Evolutionary conservation across 306 rosid genomes (phyloP).

Genomic region (Bauhinia variegata): DNA sequence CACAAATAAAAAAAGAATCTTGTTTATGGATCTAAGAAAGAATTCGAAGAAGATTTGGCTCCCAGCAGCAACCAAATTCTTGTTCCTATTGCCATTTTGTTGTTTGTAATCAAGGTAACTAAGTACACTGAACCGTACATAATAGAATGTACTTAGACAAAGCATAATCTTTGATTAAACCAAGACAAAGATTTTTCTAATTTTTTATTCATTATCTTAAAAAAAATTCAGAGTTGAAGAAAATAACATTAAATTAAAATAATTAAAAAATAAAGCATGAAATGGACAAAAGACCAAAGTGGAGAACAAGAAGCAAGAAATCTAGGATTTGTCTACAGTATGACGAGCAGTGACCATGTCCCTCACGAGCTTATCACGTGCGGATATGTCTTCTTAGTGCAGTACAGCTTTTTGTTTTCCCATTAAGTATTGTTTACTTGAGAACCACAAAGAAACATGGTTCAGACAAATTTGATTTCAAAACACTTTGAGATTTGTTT

Average conservation of each 20-base stretch:
- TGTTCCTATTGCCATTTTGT: conserved; percentile 22
- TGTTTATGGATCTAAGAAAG: too few species aligned
- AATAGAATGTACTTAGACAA: conserved; percentile 28
- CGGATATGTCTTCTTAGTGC: conserved; percentile 49
- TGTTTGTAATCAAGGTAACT: conserved; percentile 35
- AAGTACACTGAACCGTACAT: conserved; percentile 59
- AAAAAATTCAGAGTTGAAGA: neutral
- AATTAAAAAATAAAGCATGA: conserved; percentile 21
- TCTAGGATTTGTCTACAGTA: conserved; percentile 47
- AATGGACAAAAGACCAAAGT: conserved; percentile 41
- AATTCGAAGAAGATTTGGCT: too few species aligned
- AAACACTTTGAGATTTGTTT: conserved; percentile 32
- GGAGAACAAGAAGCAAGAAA: conserved; percentile 50
- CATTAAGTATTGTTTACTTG: conserved; percentile 29
- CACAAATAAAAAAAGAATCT: too few species aligned
- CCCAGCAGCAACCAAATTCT: conserved; percentile 1
- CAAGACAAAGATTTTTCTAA: conserved; percentile 42
- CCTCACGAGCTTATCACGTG: conserved; percentile 63
- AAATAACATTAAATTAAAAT: neutral
- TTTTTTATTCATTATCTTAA: neutral
- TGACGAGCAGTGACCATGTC: conserved; percentile 49
- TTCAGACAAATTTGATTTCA: conserved; percentile 35
- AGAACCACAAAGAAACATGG: conserved; percentile 44
- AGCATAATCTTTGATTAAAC: conserved; percentile 52
- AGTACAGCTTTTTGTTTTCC: conserved; percentile 40